Percentiles rank a stretch among this genome's conserved stretches.
These are phyloP conservation scores for Graphilbum sp. DNA, from an alignment of 2,329 filamentous ascomycete genomes.

Conservation along the genomic window DNA sequence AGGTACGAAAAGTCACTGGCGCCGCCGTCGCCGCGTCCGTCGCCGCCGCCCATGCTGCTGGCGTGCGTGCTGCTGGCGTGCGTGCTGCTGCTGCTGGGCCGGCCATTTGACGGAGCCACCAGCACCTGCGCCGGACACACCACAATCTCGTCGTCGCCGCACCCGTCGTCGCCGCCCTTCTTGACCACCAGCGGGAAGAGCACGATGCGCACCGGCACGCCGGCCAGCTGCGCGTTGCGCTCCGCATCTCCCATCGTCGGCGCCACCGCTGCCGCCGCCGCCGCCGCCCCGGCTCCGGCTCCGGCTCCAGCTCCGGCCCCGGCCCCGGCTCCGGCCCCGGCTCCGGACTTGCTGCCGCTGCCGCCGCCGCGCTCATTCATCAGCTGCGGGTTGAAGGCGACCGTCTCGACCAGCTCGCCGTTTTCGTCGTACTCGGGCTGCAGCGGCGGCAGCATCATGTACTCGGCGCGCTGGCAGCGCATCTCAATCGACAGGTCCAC, in stretches of 20 bases:
- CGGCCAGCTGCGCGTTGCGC: constrained; percentile 33
- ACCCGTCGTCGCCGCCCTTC: constrained; percentile 76
- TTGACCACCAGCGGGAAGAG: constrained; percentile 94
- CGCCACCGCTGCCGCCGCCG: background rate
- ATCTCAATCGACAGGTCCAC: constrained; percentile 90
- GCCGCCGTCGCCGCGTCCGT: too few relatives aligned
- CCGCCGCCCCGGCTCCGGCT: too few relatives aligned
- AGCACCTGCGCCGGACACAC: constrained; percentile 92
- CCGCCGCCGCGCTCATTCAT: constrained; percentile 74
- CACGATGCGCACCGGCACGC: constrained; percentile 73
- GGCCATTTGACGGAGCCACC: too few relatives aligned
- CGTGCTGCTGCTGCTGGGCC: constrained; percentile 4
- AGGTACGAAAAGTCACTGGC: too few relatives aligned
- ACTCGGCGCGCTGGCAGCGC: constrained; percentile 91
- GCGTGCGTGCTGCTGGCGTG: constrained; percentile 4
- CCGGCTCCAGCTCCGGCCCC: too few relatives aligned
- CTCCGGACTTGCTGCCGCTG: too few relatives aligned
- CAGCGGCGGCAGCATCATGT: constrained; percentile 93
- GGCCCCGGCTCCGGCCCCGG: too few relatives aligned
- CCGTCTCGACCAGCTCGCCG: constrained; percentile 74
- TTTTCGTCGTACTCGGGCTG: constrained; percentile 91
- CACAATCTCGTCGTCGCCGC: constrained; percentile 86
- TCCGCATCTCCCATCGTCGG: background rate
- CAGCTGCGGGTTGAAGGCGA: constrained; percentile 78
- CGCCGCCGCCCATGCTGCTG: background rate